Base-by-base conservation (phyloP, 176 grass and related monocot genomes). In the Phyllostachys edulis region DNA sequence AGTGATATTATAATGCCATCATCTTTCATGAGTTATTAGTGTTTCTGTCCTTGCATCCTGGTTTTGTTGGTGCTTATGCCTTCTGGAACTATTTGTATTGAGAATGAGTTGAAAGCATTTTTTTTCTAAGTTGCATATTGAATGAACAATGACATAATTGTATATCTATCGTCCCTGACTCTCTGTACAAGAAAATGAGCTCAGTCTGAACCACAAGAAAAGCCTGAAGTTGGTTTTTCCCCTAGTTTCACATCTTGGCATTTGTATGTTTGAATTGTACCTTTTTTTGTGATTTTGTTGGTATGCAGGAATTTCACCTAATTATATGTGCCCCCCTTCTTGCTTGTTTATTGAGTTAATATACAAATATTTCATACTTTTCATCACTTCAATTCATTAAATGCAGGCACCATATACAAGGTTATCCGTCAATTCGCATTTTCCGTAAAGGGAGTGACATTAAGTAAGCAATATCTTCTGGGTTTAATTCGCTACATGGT, bases 371-470 rank as follows among this genome's bases (percentile, higher is more conserved):
- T 21, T n/a, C 10, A 45, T 69, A 73, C 32, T 46, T 81, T 51
- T 85, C 14, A 63, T 78, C 3, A 38, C 71, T 76, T 77, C 23
- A 65, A 15, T 80, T 61, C 46, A 89, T 80, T 46, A 88, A 87
- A 85, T 92, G 73, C 87, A 99, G 97, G 86, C 83, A 94, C 71
- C 97, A 99, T 69, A 94, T 99, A 82, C 97, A 99, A 82, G 97
- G 93, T 36, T 99, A 99, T 78, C 93, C 93, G 71, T 96, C 93
- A 75, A 99, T 99, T 86, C 97, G 91, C 14, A 90, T 96, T 84
- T 99, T 99, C 86, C 94, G 71, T 73, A 99, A 89, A 91, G 96
- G 96, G 81, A 92, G 73, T 86, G 96, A 99, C 90, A 10, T 99
- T 63, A 96, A 96, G 96, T 99, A 99, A 99, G 91, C 55, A 74